Conservation (phyloP, 495 filamentous ascomycete species). For the Hypoxylon lienhwacheense region DNA sequence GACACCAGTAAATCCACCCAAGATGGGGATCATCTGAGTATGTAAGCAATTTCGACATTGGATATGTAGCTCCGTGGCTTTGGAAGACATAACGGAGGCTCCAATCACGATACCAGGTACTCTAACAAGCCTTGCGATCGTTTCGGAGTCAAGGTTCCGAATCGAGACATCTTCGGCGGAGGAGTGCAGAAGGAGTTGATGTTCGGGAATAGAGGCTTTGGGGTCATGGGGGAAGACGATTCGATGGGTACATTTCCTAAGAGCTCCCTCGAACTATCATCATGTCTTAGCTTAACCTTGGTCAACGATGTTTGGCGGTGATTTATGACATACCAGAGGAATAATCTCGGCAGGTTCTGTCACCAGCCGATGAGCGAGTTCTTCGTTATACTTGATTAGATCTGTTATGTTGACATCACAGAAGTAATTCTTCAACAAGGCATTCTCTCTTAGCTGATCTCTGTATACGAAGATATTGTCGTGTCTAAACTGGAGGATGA, state of each 20-base stretch:
- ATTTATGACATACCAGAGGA: conserved; percentile 65
- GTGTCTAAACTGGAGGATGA: conserved; percentile 91
- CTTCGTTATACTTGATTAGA: conserved; percentile 94
- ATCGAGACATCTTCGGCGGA: conserved; percentile 88
- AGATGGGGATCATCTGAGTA: conserved; percentile 68
- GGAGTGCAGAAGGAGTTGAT: conserved; percentile 95
- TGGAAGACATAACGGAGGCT: conserved; percentile 93
- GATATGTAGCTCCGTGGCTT: conserved; percentile 83
- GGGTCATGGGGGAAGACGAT: conserved; percentile 80
- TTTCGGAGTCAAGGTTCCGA: conserved; percentile 87
- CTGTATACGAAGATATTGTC: conserved; percentile 98
- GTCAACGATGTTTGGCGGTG: background rate
- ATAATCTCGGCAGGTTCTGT: conserved; percentile 92
- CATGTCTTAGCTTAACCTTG: conserved; percentile 18
- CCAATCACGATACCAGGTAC: conserved; percentile 98
- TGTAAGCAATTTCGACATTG: conserved; percentile 88
- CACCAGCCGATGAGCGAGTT: conserved; percentile 86
- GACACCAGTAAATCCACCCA: conserved; percentile 83
- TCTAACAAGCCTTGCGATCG: conserved; percentile 90
- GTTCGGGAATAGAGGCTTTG: conserved; percentile 74
- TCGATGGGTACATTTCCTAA: conserved; percentile 86
- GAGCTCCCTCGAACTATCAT: conserved; percentile 80
- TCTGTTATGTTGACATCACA: conserved; percentile 98
- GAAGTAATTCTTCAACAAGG: conserved; percentile 89
- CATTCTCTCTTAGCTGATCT: conserved; percentile 95